phyloP scores from a whole-genome alignment of 306 rosid species.

The Cotoneaster glaucophyllus region DNA sequence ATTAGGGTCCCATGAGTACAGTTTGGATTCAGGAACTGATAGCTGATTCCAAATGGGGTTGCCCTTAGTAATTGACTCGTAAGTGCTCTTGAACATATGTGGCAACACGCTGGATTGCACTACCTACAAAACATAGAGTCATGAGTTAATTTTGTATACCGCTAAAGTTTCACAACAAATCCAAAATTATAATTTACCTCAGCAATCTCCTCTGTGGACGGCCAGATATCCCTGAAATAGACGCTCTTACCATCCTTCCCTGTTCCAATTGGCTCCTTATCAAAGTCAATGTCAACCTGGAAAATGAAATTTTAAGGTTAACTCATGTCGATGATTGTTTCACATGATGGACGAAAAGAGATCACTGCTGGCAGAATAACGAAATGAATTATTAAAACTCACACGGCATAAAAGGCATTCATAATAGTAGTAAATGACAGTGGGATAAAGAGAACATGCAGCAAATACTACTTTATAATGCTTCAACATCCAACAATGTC shows the following conservation, averaged over 20 bases:
- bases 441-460: background rate
- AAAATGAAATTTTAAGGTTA: conserved; percentile 19
- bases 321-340: background rate
- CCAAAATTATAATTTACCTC: conserved; percentile 41
- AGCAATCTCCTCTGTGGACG: conserved; percentile 74
- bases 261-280: conserved; percentile 82
- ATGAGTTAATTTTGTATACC: conserved; percentile 4
- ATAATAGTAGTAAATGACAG: background rate
- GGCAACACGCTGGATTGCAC: conserved; percentile 91
- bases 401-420: background rate
- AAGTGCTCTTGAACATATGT: conserved; percentile 70
- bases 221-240: conserved; percentile 86
- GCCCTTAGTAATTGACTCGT: conserved; percentile 77
- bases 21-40: conserved; percentile 48
- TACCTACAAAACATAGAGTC: conserved; percentile 41
- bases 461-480: background rate
- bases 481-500: background rate
- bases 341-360: background rate
- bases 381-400: background rate
- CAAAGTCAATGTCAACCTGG: conserved; percentile 91
- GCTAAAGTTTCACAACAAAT: background rate
- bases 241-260: conserved; percentile 81
- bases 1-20: conserved; percentile 80
- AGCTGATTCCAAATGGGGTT: conserved; percentile 81
- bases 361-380: background rate